These are phyloP conservation scores for Acacia confusa DNA, from an alignment of 306 rosid species.

Conservation along the genomic window DNA sequence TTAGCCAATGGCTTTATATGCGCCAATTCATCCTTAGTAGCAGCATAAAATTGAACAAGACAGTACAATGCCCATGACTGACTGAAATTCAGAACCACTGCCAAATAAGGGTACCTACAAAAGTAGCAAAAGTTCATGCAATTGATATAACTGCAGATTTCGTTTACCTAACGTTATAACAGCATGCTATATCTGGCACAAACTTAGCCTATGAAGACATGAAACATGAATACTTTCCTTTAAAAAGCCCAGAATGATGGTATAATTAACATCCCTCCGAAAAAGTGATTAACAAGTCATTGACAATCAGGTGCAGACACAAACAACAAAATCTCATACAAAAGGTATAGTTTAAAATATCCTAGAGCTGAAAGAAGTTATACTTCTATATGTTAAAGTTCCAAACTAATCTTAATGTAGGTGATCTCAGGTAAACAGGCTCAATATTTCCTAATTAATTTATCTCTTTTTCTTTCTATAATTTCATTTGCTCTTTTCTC, in stretches of 20 bases:
- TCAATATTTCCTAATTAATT: not conserved
- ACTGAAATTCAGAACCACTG: slow-evolving; percentile 95
- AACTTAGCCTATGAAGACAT: slow-evolving; percentile 21
- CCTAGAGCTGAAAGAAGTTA: slow-evolving; percentile 14
- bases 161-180: slow-evolving; percentile 12
- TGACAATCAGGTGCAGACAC: slow-evolving; percentile 15
- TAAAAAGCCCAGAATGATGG: slow-evolving; percentile 12
- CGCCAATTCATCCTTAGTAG: slow-evolving; percentile 83
- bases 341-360: slow-evolving; percentile 22
- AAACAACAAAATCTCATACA: slow-evolving; percentile 28
- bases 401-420: slow-evolving; percentile 4
- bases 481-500: not conserved
- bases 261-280: slow-evolving; percentile 25
- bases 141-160: slow-evolving; percentile 37
- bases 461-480: not conserved
- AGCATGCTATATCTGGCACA: slow-evolving; percentile 26
- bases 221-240: slow-evolving; percentile 24
- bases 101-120: slow-evolving; percentile 90
- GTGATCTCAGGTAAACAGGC: slow-evolving; percentile 20
- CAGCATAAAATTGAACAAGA: slow-evolving; percentile 91
- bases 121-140: slow-evolving; percentile 30
- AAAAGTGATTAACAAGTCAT: slow-evolving; percentile 28
- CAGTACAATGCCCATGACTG: slow-evolving; percentile 99
- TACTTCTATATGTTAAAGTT: slow-evolving; percentile 13
- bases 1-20: slow-evolving; percentile 95